These are phyloP conservation scores for Cyberlindnera sargentensis DNA, from an alignment of 805 yeast species.

Conservation along the genomic window DNA sequence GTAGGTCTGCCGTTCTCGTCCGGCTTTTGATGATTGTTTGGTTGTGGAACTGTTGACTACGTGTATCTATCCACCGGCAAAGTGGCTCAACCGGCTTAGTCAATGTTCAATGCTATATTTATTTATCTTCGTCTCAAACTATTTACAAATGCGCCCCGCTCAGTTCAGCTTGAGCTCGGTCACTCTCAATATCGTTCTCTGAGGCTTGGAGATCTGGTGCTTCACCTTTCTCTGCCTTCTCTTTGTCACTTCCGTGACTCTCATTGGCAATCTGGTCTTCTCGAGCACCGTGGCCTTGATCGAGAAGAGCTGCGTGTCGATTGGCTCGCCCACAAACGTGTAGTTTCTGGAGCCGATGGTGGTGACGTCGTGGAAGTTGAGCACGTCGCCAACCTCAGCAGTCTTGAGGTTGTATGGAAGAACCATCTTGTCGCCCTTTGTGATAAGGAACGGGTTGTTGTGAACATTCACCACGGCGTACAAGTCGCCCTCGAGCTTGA, in stretches of 20 bases:
- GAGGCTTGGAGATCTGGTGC: constrained; percentile 60
- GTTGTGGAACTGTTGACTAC: too few species aligned
- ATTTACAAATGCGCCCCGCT: not conserved
- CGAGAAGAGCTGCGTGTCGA: constrained; percentile 46
- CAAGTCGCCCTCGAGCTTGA: constrained; percentile 60
- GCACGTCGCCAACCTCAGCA: constrained; percentile 78
- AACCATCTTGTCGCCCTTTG: constrained; percentile 80
- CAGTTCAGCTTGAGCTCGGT: constrained; percentile 55
- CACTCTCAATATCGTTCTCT: constrained; percentile 70
- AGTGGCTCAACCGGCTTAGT: too few species aligned
- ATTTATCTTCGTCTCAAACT: too few species aligned
- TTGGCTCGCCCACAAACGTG: constrained; percentile 52
- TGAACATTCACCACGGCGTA: constrained; percentile 82
- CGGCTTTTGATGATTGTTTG: too few species aligned
- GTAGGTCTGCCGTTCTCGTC: too few species aligned
- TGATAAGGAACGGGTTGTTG: constrained; percentile 79
- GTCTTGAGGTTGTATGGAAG: constrained; percentile 73
- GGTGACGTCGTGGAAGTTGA: constrained; percentile 66
- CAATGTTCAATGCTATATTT: too few species aligned
- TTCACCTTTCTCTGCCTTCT: constrained; percentile 73
- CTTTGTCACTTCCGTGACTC: constrained; percentile 66
- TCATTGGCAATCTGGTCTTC: constrained; percentile 74
- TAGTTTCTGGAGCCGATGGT: constrained; percentile 82
- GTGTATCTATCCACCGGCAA: too few species aligned
- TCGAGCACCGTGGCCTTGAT: constrained; percentile 80